Evolutionary conservation across 2,329 filamentous ascomycete species (phyloP).

Genomic region (Alternaria triticina): DNA sequence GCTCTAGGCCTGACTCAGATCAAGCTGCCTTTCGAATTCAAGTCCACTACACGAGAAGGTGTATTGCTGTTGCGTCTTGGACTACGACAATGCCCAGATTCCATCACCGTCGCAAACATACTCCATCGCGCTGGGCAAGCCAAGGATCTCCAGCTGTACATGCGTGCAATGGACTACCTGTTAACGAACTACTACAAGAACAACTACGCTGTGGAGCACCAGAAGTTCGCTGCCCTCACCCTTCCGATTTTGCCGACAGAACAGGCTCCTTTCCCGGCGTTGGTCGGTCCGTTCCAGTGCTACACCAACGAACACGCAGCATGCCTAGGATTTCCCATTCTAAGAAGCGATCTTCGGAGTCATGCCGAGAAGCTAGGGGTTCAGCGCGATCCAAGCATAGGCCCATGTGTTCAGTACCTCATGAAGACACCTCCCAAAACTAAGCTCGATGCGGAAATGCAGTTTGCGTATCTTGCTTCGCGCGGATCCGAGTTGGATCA

Average conservation of each 20-base stretch:
- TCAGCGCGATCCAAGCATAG: slow-evolving; percentile 77
- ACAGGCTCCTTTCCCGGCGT: slow-evolving; percentile 63
- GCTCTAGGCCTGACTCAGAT: slow-evolving; percentile 57
- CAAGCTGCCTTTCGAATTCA: slow-evolving; percentile 77
- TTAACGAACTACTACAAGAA: slow-evolving; percentile 80
- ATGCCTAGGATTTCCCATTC: slow-evolving; percentile 79
- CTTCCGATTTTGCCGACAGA: slow-evolving; percentile 71
- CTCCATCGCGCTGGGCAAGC: slow-evolving; percentile 69
- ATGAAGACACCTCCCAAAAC: slow-evolving; percentile 74
- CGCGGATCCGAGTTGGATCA: slow-evolving; percentile 74
- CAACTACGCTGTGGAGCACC: slow-evolving; percentile 68
- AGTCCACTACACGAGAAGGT: slow-evolving; percentile 62
- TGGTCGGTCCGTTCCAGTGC: slow-evolving; percentile 77
- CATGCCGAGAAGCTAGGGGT: slow-evolving; percentile 90
- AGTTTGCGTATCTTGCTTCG: slow-evolving; percentile 85
- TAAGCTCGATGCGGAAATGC: slow-evolving; percentile 67
- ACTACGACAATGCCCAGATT: slow-evolving; percentile 72
- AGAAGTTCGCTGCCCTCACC: slow-evolving; percentile 57
- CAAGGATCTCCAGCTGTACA: slow-evolving; percentile 62
- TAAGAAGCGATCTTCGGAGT: slow-evolving; percentile 75
- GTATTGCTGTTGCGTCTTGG: slow-evolving; percentile 77
- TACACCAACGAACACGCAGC: slow-evolving; percentile 81
- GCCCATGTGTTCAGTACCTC: slow-evolving; percentile 75
- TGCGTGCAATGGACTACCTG: slow-evolving; percentile 80
- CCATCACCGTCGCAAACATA: slow-evolving; percentile 76